These are phyloP conservation scores for Helichrysum umbraculigerum DNA, from an alignment of 129 eudicot species.

Conservation along the genomic window DNA sequence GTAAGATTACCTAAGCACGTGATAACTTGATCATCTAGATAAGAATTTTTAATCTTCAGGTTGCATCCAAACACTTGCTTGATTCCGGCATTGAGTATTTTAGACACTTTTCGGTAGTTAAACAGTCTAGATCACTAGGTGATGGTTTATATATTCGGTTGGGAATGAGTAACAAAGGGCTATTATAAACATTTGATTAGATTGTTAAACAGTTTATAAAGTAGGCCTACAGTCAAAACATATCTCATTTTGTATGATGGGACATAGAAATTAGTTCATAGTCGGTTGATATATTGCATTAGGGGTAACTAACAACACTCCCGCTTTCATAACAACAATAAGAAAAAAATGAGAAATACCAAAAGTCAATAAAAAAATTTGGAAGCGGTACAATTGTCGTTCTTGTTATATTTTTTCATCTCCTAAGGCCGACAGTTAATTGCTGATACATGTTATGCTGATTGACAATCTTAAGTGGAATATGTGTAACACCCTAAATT, in stretches of 20 bases:
- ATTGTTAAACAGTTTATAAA: not conserved
- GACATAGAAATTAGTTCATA: too few relatives aligned
- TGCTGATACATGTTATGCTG: not conserved
- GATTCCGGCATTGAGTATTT: too few relatives aligned
- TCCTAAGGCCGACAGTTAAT: not conserved
- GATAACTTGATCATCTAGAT: not conserved
- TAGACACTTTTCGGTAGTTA: too few relatives aligned
- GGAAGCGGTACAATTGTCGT: too few relatives aligned
- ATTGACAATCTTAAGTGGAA: not conserved
- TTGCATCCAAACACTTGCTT: not conserved
- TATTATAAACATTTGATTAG: not conserved
- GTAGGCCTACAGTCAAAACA: not conserved
- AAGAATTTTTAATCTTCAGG: not conserved
- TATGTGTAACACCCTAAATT: too few relatives aligned
- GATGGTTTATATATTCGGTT: too few relatives aligned
- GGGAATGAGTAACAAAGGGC: not conserved
- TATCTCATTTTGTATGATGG: too few relatives aligned
- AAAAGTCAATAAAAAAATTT: not conserved
- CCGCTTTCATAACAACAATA: not conserved
- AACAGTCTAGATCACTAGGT: too few relatives aligned
- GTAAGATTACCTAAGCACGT: not conserved
- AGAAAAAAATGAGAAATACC: not conserved
- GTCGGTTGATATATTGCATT: conserved; percentile 36
- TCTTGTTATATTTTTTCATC: too few relatives aligned
- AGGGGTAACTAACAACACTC: conserved; percentile 51